Base-by-base conservation (phyloP, 2,329 filamentous ascomycete genomes). In the Penicillium sclerotiorum region DNA sequence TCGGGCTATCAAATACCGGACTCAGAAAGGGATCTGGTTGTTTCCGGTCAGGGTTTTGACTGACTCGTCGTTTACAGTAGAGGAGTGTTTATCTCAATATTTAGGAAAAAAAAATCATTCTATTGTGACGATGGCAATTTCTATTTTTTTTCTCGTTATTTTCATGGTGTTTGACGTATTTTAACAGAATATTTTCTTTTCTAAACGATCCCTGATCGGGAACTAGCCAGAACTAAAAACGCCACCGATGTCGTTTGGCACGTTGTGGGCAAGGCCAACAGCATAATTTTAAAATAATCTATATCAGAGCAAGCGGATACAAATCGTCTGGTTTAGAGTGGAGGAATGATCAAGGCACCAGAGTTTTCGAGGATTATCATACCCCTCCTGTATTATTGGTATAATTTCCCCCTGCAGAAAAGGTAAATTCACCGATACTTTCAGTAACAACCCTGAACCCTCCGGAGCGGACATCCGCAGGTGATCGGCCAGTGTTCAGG, bases 171-270 rank as follows among this genome's bases (percentile, higher is more conserved):
- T n/a, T n/a, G n/a, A n/a, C n/a, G n/a, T n/a, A n/a, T n/a, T n/a
- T n/a, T n/a, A n/a, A n/a, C n/a, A n/a, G n/a, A n/a, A n/a, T 35
- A 15, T 38, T 38, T 38, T 38, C n/a, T 22, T 38, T 22, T 38
- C 4, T 43, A 4, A 41, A 30, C 11, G n/a, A 21, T 4, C n/a
- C 28, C 12, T 1, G 21, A 45, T 25, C 30, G 32, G 42, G 25
- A 33, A 32, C 41, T 44, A 53, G 23, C 15, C 21, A 27, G 22
- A 44, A 35, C 55, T 55, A 59, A 53, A 53, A 57, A 56, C 59
- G 59, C 59, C 59, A 61, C 59, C 56, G 55, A 61, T 60, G 56
- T 57, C 54, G 51, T 40, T 47, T 45, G 46, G 52, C 50, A 60
- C 45, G 53, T 55, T 58, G 51, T 41, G 47, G 49, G 46, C 40